Base-by-base conservation (phyloP, 2,329 filamentous ascomycete genomes). In the Phaeophleospora eucalypticola region DNA sequence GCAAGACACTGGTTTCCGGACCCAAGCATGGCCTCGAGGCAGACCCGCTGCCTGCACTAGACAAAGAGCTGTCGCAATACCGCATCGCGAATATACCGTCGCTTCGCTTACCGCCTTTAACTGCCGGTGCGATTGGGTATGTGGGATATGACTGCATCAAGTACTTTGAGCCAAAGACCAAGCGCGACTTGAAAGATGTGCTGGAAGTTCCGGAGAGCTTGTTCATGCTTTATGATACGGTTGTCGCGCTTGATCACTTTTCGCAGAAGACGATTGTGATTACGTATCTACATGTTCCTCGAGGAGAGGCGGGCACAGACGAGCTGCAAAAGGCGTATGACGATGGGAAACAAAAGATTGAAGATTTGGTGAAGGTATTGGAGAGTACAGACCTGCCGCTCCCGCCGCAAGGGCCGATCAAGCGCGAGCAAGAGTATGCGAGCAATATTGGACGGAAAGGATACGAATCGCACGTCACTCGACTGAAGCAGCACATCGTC, bases 111-210 rank as follows among this genome's bases (percentile, higher is more conserved):
- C 93, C 93, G 42, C 87, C 88, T 19, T 74, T 98, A 71, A 88
- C 87, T 0, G 93, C 90, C 34, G 93, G 93, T 41, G 93, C 90
- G 10, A 89, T 98, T 61, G 93, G 93, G 49, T 98, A 97, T 67
- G 89, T 97, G 4, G 90, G 90, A 43, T 98, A 98, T 65, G 93
- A 98, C 67, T 98, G 93, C 68, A 88, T 98, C 61, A 84, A 85
- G 64, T 97, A 97, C 71, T 98, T 98, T 59, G 93, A 98, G 75
- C 93, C 93, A 52, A 94, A 90, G 77, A 97, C 93, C n/a, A 81
- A 89, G 41, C 82, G 88, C 36, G 48, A 54, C 2, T 82, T 96
- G 75, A 85, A 93, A 69, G 93, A 98, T 69, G 79, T 94, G 21
- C 78, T 97, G 17, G 74, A 85, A 50, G 87, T 97, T 35, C 93